Conservation (phyloP, 768 basidiomycete genomes). For the Leccinum subtestaceum region DNA sequence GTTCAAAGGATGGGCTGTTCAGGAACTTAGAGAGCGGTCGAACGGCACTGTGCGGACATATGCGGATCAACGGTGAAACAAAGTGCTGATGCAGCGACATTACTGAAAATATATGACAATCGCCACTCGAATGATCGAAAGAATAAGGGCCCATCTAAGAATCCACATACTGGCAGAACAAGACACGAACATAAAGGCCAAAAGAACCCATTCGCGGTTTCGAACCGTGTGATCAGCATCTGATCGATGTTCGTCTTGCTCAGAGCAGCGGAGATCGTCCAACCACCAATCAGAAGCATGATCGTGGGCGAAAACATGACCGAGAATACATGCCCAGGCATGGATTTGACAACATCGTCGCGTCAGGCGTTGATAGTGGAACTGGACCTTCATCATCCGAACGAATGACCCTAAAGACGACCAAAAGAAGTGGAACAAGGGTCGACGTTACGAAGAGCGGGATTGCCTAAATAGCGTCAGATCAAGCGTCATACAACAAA, state of each 20-base stretch:
- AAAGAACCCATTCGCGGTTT: too few relatives aligned
- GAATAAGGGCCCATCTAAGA: background rate
- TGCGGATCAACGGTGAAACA: conserved; percentile 93
- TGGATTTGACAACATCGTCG: too few relatives aligned
- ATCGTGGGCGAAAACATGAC: too few relatives aligned
- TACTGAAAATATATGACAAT: conserved; percentile 44
- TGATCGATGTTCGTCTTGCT: too few relatives aligned
- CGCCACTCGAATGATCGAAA: background rate
- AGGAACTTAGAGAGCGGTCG: too few relatives aligned
- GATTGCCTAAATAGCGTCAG: conserved; percentile 63
- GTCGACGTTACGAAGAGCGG: conserved; percentile 95
- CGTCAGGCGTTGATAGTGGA: too few relatives aligned
- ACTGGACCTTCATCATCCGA: conserved; percentile 3
- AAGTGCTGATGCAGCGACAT: conserved; percentile 95
- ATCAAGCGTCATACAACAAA: background rate
- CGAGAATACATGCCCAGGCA: too few relatives aligned
- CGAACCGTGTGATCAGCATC: too few relatives aligned
- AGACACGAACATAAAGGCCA: too few relatives aligned
- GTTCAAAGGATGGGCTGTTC: too few relatives aligned
- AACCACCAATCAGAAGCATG: too few relatives aligned
- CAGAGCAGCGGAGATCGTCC: too few relatives aligned
- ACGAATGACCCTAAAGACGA: conserved; percentile 73
- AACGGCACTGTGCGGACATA: conserved; percentile 36
- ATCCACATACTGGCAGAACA: background rate
- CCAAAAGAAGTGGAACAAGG: conserved; percentile 46